phyloP scores from a whole-genome alignment of 2,329 filamentous ascomycete species.

The Sarocladium kiliense region DNA sequence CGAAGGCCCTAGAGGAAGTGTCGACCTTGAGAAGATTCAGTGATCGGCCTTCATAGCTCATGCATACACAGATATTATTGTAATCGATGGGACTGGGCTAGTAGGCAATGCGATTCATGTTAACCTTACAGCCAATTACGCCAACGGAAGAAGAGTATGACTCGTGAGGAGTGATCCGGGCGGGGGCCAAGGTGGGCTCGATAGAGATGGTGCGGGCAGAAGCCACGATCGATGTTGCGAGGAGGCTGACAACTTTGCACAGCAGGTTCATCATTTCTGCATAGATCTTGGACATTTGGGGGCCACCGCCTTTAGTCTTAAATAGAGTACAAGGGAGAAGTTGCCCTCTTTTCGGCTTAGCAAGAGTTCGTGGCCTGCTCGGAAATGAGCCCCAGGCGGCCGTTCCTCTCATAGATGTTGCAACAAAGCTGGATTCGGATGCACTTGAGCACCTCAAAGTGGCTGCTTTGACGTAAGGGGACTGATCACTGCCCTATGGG shows the following conservation, averaged over 20 bases:
- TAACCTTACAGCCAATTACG: conserved; percentile 54
- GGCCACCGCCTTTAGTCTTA: too few relatives aligned
- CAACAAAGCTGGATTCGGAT: too few relatives aligned
- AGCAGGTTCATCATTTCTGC: too few relatives aligned
- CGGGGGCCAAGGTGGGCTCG: conserved; percentile 9
- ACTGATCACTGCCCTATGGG: too few relatives aligned
- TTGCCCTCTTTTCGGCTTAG: too few relatives aligned
- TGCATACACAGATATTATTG: conserved; percentile 50
- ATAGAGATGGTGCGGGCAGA: conserved; percentile 13
- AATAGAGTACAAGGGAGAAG: too few relatives aligned
- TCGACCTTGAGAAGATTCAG: conserved; percentile 56
- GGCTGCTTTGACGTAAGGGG: too few relatives aligned
- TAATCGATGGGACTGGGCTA: conserved; percentile 50
- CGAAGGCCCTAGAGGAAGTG: conserved; percentile 48
- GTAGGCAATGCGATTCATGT: conserved; percentile 57
- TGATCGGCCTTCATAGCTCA: conserved; percentile 41
- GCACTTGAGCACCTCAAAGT: too few relatives aligned
- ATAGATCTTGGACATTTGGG: too few relatives aligned
- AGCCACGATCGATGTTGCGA: background rate
- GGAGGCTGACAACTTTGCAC: background rate
- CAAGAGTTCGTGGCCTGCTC: too few relatives aligned
- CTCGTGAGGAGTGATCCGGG: conserved; percentile 40
- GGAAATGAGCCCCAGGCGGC: too few relatives aligned
- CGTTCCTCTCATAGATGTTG: too few relatives aligned
- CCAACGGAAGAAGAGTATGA: conserved; percentile 52